Evolutionary conservation across 148 eudicot species (phyloP).

Genomic region (Persicaria tinctoria): DNA sequence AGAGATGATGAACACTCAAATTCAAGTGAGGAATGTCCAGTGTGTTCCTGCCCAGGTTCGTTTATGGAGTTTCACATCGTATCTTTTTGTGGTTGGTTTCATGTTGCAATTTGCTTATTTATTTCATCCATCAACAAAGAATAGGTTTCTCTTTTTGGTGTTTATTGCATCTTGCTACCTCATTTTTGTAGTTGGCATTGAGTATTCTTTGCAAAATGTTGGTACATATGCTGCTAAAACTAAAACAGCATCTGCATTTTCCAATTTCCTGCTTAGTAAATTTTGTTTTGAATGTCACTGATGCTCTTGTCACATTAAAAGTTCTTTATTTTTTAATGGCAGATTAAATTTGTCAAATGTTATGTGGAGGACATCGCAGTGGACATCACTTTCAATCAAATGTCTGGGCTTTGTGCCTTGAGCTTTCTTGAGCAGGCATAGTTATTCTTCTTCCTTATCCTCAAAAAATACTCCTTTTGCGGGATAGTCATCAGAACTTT

Average conservation of each 20-base stretch:
- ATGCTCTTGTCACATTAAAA: not conserved
- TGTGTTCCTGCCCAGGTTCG: conserved; percentile 46
- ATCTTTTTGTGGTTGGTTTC: not conserved
- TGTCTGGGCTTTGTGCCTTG: conserved; percentile 33
- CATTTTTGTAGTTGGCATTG: too few species aligned
- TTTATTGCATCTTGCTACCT: too few species aligned
- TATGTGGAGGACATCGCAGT: conserved; percentile 32
- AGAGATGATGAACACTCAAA: conserved; percentile 19
- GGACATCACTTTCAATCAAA: conserved; percentile 49
- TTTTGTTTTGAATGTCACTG: too few species aligned
- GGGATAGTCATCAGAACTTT: not conserved
- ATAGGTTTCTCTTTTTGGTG: too few species aligned
- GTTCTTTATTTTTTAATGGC: not conserved
- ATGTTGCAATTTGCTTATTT: too few species aligned
- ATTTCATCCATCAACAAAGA: too few species aligned
- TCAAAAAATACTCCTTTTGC: not conserved
- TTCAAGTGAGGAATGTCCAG: conserved; percentile 32
- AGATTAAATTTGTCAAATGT: conserved; percentile 49
- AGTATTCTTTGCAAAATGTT: too few species aligned
- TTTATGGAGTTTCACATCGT: not conserved
- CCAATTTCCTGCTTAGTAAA: too few species aligned
- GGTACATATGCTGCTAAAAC: too few species aligned
- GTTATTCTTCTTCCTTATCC: not conserved
- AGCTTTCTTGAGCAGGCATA: conserved; percentile 45
- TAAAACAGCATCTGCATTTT: too few species aligned